These are phyloP conservation scores for Moricandia arvensis DNA, from an alignment of 345 rosid species.

Conservation along the genomic window DNA sequence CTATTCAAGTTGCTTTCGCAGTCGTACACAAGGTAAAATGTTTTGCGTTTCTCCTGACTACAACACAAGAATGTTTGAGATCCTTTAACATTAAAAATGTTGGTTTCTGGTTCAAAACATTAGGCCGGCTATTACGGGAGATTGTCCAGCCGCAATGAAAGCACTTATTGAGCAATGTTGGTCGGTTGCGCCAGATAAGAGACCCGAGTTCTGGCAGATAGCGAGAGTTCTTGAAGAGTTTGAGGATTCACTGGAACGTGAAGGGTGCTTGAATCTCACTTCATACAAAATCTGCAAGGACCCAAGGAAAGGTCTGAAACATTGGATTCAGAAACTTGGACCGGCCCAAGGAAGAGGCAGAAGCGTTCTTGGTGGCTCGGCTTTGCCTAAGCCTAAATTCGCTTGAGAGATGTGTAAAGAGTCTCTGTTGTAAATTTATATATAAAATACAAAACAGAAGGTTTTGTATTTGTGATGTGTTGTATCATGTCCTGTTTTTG, in stretches of 20 bases:
- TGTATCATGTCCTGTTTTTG: constrained; percentile 3
- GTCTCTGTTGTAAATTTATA: constrained; percentile 32
- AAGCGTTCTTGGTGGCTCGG: constrained; percentile 67
- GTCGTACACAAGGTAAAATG: too few relatives aligned
- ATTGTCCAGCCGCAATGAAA: constrained; percentile 68
- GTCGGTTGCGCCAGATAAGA: constrained; percentile 61
- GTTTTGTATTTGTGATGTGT: constrained; percentile 16
- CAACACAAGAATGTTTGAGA: too few relatives aligned
- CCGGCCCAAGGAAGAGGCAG: constrained; percentile 35
- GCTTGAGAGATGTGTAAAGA: constrained; percentile 33
- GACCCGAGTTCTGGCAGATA: too few relatives aligned
- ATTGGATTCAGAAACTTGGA: constrained; percentile 88
- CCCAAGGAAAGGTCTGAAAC: constrained; percentile 72
- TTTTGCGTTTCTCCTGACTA: too few relatives aligned
- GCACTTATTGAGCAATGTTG: constrained; percentile 93
- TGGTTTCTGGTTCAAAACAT: constrained; percentile 58
- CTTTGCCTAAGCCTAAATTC: constrained; percentile 39
- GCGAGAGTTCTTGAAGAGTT: too few relatives aligned
- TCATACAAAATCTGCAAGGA: constrained; percentile 51
- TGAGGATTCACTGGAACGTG: neutral
- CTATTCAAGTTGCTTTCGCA: too few relatives aligned
- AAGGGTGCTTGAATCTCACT: constrained; percentile 64
- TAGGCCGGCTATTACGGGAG: constrained; percentile 73
- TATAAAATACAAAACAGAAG: constrained; percentile 17
- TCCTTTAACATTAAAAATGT: too few relatives aligned